These are phyloP conservation scores for Orbilia oligospora DNA, from an alignment of 2,329 filamentous ascomycete species.

Conservation along the genomic window DNA sequence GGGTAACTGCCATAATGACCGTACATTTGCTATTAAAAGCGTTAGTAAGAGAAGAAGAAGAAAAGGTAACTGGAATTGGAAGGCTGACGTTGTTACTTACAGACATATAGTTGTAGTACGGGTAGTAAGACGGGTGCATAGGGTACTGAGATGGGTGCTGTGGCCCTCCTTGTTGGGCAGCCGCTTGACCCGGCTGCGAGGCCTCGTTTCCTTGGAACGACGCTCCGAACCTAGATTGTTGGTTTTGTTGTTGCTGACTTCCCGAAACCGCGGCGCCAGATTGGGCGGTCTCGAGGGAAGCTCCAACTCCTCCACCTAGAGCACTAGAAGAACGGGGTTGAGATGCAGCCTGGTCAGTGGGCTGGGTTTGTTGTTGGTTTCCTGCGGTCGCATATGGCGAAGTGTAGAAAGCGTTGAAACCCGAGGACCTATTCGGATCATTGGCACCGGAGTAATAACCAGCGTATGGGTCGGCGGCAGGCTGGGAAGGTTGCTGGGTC, in stretches of 20 bases:
- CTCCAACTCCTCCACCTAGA: slow-evolving; percentile 76
- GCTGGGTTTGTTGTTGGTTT: slow-evolving; percentile 65
- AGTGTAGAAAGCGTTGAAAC: slow-evolving; percentile 63
- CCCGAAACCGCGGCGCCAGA: slow-evolving; percentile 69
- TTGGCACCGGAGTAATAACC: slow-evolving; percentile 39
- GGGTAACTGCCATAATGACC: slow-evolving; percentile 46
- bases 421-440: slow-evolving; percentile 39
- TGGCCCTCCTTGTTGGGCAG: slow-evolving; percentile 71
- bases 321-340: slow-evolving; percentile 84
- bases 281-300: slow-evolving; percentile 74
- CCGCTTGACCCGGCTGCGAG: slow-evolving; percentile 82
- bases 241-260: slow-evolving; percentile 88
- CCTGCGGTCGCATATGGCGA: slow-evolving; percentile 70
- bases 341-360: slow-evolving; percentile 77
- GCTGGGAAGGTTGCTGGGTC: slow-evolving; percentile 61
- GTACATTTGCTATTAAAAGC: slow-evolving; percentile 69
- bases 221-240: slow-evolving; percentile 67
- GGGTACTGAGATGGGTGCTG: slow-evolving; percentile 72
- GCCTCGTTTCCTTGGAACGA: slow-evolving; percentile 55
- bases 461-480: slow-evolving; percentile 41
- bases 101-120: slow-evolving; percentile 75
- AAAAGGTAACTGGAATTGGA: slow-evolving; percentile 57
- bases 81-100: slow-evolving; percentile 72
- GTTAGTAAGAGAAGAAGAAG: slow-evolving; percentile 63
- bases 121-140: slow-evolving; percentile 75